Conservation (phyloP, 78 protist species). For the Anaeramoeba ignava region DNA sequence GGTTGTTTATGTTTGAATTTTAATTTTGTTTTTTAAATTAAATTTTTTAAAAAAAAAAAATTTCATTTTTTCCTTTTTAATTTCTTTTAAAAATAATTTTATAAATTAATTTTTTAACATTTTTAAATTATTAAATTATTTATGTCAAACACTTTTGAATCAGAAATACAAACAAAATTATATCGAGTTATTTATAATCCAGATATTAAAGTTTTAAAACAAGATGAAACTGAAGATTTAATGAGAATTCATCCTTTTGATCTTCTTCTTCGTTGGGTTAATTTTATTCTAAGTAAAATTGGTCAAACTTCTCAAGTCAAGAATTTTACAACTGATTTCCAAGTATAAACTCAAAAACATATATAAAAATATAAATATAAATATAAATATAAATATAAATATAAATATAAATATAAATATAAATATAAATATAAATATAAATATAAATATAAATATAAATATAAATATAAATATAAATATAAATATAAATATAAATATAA, state of each 20-base stretch:
- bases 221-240: background rate
- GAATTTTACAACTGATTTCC: background rate
- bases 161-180: background rate
- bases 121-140: too few relatives aligned
- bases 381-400: background rate
- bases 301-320: background rate
- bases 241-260: background rate
- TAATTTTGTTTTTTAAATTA: too few relatives aligned
- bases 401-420: background rate
- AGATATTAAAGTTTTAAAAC: background rate
- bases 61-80: too few relatives aligned
- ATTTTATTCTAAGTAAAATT: background rate
- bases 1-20: too few relatives aligned
- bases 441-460: background rate
- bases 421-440: background rate
- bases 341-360: background rate
- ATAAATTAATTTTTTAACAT: too few relatives aligned
- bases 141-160: too few relatives aligned
- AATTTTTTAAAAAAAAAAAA: too few relatives aligned
- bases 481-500: background rate
- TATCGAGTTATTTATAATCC: background rate
- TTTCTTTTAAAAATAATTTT: too few relatives aligned
- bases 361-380: background rate
- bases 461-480: background rate
- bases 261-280: background rate